Evolutionary conservation across 1,139 yeast species (phyloP).

Genomic region (Protomyces pachydermus): DNA sequence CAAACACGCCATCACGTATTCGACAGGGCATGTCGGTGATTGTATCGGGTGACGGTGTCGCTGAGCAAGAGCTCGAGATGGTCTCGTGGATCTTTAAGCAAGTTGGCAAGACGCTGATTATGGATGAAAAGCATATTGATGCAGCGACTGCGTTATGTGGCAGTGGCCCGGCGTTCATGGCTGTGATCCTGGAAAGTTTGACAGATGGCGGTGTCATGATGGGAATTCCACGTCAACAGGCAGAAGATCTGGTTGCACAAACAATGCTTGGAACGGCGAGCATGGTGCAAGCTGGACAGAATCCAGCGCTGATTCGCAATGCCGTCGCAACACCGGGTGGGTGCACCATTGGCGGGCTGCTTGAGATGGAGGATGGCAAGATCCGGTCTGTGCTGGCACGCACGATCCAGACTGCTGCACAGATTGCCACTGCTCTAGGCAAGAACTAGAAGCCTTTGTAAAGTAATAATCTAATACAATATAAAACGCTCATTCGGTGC

Average conservation of each 20-base stretch:
- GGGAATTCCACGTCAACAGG: constrained; percentile 86
- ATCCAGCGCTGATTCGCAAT: constrained; percentile 86
- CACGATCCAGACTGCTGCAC: constrained; percentile 86
- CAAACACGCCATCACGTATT: constrained; percentile 85
- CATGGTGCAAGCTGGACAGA: constrained; percentile 60
- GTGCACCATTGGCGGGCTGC: constrained; percentile 91
- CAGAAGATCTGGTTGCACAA: constrained; percentile 87
- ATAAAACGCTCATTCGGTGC: background rate
- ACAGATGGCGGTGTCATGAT: constrained; percentile 91
- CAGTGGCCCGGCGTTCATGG: constrained; percentile 92
- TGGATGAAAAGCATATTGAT: constrained; percentile 78
- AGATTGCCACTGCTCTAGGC: constrained; percentile 72
- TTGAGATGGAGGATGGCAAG: constrained; percentile 87
- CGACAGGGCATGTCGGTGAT: constrained; percentile 94
- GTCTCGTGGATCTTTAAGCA: constrained; percentile 62
- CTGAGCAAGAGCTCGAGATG: constrained; percentile 47
- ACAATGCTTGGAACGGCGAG: constrained; percentile 90
- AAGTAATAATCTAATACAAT: background rate
- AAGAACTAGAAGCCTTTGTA: constrained; percentile 36
- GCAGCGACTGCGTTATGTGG: constrained; percentile 95
- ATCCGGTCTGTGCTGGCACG: constrained; percentile 81
- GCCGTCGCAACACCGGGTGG: constrained; percentile 98
- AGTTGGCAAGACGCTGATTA: constrained; percentile 46
- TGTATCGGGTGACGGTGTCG: constrained; percentile 50
- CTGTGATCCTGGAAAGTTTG: constrained; percentile 83